phyloP scores from a whole-genome alignment of 208 protist genomes.

The Wallacemonas sp. region DNA sequence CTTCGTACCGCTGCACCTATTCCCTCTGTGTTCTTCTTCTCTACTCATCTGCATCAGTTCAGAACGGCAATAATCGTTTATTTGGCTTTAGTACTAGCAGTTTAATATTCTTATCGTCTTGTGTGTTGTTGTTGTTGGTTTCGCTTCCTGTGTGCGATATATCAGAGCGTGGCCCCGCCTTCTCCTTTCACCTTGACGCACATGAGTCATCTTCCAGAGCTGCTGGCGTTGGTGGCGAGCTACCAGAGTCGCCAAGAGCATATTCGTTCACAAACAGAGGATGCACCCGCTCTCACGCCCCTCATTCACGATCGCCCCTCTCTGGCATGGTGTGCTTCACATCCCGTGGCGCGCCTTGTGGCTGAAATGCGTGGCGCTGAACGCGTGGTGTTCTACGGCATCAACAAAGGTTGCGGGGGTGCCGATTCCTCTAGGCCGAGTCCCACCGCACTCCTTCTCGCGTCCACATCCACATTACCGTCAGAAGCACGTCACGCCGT shows the following conservation, averaged over 20 bases:
- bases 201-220: neutral
- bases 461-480: slow-evolving; percentile 24
- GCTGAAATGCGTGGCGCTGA: slow-evolving; percentile 40
- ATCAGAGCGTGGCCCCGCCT: too few species aligned
- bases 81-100: too few species aligned
- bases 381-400: slow-evolving; percentile 32
- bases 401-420: too few species aligned
- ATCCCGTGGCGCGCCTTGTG: slow-evolving; percentile 38
- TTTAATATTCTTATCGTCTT: neutral
- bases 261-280: neutral
- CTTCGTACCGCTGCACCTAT: too few species aligned
- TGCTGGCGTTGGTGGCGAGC: neutral
- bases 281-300: neutral
- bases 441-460: slow-evolving; percentile 22
- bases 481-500: neutral
- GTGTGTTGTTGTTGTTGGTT: neutral
- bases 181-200: neutral
- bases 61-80: too few species aligned
- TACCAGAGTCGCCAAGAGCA: slow-evolving; percentile 18
- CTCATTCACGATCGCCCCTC: slow-evolving; percentile 28
- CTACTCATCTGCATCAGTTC: too few species aligned
- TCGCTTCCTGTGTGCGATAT: too few species aligned
- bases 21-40: too few species aligned
- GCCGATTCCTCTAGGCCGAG: too few species aligned
- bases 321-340: slow-evolving; percentile 36